A percentile compares a stretch with the other conserved stretches of the same genome.
Conservation (phyloP, 768 basidiomycete species). For the Gloeostereum incarnatum region DNA sequence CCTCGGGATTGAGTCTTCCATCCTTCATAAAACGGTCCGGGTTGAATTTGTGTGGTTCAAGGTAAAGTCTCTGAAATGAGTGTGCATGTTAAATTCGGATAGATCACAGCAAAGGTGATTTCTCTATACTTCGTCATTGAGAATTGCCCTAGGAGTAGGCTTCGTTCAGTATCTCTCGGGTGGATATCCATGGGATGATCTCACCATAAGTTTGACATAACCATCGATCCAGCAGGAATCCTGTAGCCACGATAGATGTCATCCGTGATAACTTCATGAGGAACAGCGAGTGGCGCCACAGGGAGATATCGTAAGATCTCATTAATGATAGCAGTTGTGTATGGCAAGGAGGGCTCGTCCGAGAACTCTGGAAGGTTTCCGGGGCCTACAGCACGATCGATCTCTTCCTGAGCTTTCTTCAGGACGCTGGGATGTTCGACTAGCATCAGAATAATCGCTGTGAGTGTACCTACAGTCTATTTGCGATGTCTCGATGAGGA, state of each 20-base stretch:
- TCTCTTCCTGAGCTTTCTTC: slow-evolving; percentile 3
- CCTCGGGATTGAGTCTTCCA: not conserved
- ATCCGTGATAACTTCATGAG: not conserved
- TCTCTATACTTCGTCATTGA: not conserved
- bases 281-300: slow-evolving; percentile 3
- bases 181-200: not conserved
- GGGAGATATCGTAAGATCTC: slow-evolving; percentile 8
- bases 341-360: slow-evolving; percentile 17
- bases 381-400: slow-evolving; percentile 16
- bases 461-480: not conserved
- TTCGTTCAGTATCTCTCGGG: not conserved
- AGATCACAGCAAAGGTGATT: not conserved
- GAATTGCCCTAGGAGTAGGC: not conserved
- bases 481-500: no score
- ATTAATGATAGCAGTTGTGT: slow-evolving; percentile 19
- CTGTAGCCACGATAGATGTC: not conserved
- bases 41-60: not conserved
- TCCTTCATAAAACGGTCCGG: slow-evolving; percentile 1
- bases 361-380: slow-evolving; percentile 15
- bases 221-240: not conserved
- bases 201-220: not conserved
- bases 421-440: slow-evolving; percentile 1
- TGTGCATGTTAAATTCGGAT: not conserved
- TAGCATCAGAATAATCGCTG: slow-evolving; percentile 1
- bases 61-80: not conserved